Percentiles rank a stretch among this genome's conserved stretches.
These are phyloP conservation scores for Parasitella parasitica DNA, from an alignment of 371 early-diverging fungal species.

Conservation along the genomic window DNA sequence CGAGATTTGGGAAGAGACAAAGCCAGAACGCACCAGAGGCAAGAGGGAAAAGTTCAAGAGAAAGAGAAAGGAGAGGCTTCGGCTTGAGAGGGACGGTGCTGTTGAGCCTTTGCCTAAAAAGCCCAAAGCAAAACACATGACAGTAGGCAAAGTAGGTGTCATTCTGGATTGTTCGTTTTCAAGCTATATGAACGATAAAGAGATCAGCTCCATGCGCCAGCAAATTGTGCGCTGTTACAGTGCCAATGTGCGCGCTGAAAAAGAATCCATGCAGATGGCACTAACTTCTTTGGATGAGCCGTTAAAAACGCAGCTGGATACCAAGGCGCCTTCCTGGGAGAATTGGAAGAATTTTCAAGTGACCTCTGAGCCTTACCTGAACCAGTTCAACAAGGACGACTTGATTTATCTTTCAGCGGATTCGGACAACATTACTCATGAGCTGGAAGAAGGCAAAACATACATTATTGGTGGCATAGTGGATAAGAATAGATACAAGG, in stretches of 20 bases:
- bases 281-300: conserved; percentile 49
- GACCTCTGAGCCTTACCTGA: conserved; percentile 37
- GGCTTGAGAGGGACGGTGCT: conserved; percentile 35
- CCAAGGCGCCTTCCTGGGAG: conserved; percentile 39
- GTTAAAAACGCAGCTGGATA: conserved; percentile 37
- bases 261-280: conserved; percentile 50
- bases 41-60: conserved; percentile 38
- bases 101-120: conserved; percentile 35
- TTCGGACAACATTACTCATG: conserved; percentile 65
- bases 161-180: conserved; percentile 80
- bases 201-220: conserved; percentile 64
- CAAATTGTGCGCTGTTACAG: conserved; percentile 74
- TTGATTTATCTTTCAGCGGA: conserved; percentile 92
- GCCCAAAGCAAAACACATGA: conserved; percentile 27
- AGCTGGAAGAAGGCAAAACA: conserved; percentile 69
- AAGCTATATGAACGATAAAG: conserved; percentile 74
- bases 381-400: conserved; percentile 51
- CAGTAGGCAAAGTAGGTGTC: conserved; percentile 40
- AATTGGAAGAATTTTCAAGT: conserved; percentile 48
- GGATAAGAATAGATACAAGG: conserved; percentile 89
- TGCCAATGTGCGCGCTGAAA: conserved; percentile 52
- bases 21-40: conserved; percentile 23
- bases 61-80: conserved; percentile 28
- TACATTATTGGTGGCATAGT: conserved; percentile 96
- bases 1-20: conserved; percentile 36